Evolutionary conservation across 2,329 filamentous ascomycete species (phyloP), one percentile per base, ranked within the genome.

Genomic region (Fusarium bulbicola): DNA sequence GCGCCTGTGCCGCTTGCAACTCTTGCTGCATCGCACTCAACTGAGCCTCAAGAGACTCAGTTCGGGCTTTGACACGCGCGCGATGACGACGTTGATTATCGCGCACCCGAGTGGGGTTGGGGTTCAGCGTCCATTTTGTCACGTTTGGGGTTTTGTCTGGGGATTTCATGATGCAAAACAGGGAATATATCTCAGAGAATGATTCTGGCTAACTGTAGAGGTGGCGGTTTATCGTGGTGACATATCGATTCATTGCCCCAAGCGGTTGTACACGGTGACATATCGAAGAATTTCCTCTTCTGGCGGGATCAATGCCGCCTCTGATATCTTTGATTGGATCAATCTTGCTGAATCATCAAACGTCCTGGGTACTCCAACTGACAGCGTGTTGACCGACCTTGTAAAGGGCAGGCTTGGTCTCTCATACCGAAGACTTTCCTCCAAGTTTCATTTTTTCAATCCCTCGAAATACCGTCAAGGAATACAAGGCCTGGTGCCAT

Each of bases 61-160:
- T 81, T 42, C 82, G 80, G 42, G 81, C 79, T 52, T 82, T 84
- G 46, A 82, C 80, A 36, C 83, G 79, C 14, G 85, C 84, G 9
- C 86, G 84, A 72, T 88, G 86, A 30, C 85, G 82, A 43, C 86
- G 83, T 74, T 88, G 85, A 70, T 88, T 88, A 50, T 88, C 83
- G n/a, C 85, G 84, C 21, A 86, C 82, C 13, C 86, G 82, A 14
- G 72, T 73, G 6, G 79, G 76, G 28, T 81, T 79, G 63, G 82
- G 77, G 36, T 57, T 72, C 11, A 59, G 37, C 10, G 68, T 63
- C 68, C 68, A 72, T 46, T 60, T 72, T 14, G 18, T 18, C 10
- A 58, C 24, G 20, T 21, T 21, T 11, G 50, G 50, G 6, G 14
- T 6, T 18, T n/a, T 54, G 7, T n/a, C 15, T 18, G 20, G 7